phyloP scores from a whole-genome alignment of 805 yeast genomes.

The Pichia nanzhaoensis region DNA sequence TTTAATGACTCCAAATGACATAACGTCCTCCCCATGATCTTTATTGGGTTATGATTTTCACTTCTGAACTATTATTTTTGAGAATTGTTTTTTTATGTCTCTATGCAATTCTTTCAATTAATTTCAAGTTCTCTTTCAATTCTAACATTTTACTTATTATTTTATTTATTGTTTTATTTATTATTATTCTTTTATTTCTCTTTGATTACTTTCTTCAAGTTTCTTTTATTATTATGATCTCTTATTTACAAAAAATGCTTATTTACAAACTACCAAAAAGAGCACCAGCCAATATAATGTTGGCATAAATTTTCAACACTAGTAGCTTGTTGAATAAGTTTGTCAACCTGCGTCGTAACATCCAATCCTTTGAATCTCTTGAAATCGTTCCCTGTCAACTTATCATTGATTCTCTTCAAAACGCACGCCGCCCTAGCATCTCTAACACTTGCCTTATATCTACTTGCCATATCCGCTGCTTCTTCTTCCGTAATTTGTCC shows the following conservation, averaged over 20 bases:
- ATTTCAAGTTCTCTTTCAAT: no score
- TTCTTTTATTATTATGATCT: no score
- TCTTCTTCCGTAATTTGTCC: conserved; percentile 76
- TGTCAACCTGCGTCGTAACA: conserved; percentile 88
- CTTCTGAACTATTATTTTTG: no score
- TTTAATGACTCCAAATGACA: neutral
- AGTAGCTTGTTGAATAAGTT: conserved; percentile 91
- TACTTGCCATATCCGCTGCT: conserved; percentile 60
- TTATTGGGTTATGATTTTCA: no score
- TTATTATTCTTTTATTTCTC: neutral
- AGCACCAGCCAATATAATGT: conserved; percentile 98
- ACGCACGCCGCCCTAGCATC: conserved; percentile 90
- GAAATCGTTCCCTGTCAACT: conserved; percentile 91
- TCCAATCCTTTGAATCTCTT: conserved; percentile 61
- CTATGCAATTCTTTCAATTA: no score
- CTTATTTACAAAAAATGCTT: neutral
- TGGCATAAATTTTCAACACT: conserved; percentile 93
- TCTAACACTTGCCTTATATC: conserved; percentile 66
- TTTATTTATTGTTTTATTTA: no score
- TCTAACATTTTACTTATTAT: no score
- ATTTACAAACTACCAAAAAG: conserved; percentile 77
- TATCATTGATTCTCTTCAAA: conserved; percentile 82
- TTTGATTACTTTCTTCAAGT: neutral
- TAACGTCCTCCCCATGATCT: neutral
- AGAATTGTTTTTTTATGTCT: no score